Conservation (phyloP, 768 basidiomycete genomes). For the Tulasnella sp. region DNA sequence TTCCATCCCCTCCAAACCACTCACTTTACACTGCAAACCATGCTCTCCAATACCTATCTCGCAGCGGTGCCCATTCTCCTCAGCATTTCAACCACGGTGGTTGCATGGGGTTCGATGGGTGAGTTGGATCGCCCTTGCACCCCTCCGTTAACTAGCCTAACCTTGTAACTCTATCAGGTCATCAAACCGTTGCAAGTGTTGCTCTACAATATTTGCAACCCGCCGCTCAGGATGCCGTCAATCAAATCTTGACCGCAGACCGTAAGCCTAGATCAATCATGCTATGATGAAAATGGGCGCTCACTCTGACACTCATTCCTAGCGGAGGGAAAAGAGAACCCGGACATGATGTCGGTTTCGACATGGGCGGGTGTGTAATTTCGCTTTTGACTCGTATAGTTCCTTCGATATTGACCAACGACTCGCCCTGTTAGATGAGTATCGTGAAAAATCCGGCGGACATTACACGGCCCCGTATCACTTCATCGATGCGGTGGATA, state of each 20-base stretch:
- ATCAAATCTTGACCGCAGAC: not conserved
- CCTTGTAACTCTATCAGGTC: not conserved
- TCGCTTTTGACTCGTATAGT: no score
- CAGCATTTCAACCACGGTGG: no score
- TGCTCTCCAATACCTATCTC: no score
- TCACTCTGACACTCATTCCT: no score
- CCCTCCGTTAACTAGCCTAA: no score
- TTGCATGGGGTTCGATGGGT: no score
- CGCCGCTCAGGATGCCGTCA: not conserved
- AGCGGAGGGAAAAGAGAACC: not conserved
- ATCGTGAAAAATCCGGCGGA: not conserved
- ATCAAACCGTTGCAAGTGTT: not conserved
- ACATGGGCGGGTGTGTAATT: not conserved
- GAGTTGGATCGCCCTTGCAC: no score
- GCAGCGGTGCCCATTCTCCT: no score
- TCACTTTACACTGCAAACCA: no score
- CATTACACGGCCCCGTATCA: not conserved
- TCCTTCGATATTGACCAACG: no score
- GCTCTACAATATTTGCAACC: conserved; percentile 1
- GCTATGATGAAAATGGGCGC: no score
- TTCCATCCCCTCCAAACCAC: no score
- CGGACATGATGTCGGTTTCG: not conserved
- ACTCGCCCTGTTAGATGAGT: not conserved
- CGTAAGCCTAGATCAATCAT: not conserved
- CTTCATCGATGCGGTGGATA: conserved; percentile 8